Conservation (phyloP, 768 basidiomycete genomes). For the Amanita rimosa region DNA sequence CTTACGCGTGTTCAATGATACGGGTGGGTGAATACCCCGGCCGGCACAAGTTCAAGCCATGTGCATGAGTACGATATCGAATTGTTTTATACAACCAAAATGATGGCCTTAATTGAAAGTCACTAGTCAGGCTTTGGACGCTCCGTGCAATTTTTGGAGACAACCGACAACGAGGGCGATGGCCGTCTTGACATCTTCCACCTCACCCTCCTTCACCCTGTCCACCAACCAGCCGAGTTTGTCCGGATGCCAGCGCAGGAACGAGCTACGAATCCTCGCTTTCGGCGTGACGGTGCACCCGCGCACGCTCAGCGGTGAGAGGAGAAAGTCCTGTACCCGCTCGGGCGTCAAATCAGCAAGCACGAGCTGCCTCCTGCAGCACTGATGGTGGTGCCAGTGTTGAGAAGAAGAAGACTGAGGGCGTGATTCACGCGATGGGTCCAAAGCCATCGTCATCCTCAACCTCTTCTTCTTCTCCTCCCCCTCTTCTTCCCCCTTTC, state of each 20-base stretch:
- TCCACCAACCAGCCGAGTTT: conserved; percentile 37
- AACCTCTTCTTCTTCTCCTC: not conserved
- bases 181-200: conserved; percentile 32
- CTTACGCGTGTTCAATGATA: not conserved
- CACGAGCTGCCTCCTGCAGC: conserved; percentile 1
- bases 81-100: too few species aligned
- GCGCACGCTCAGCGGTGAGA: conserved; percentile 31
- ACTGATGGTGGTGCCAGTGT: not conserved
- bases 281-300: conserved; percentile 29
- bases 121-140: conserved; percentile 3
- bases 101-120: too few species aligned
- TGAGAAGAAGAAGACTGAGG: too few species aligned
- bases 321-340: conserved; percentile 38
- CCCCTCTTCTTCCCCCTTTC: not conserved
- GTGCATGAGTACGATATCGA: too few species aligned
- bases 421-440: too few species aligned
- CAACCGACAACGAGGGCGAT: conserved; percentile 29
- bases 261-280: conserved; percentile 44
- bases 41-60: too few species aligned
- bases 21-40: too few species aligned
- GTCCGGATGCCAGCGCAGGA: conserved; percentile 64
- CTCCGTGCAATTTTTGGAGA: conserved; percentile 20
- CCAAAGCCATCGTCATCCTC: not conserved
- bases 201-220: conserved; percentile 32
- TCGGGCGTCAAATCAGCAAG: conserved; percentile 23